Evolutionary conservation across 2,329 filamentous ascomycete species (phyloP).

Genomic region (Apiospora rasikravindrae): DNA sequence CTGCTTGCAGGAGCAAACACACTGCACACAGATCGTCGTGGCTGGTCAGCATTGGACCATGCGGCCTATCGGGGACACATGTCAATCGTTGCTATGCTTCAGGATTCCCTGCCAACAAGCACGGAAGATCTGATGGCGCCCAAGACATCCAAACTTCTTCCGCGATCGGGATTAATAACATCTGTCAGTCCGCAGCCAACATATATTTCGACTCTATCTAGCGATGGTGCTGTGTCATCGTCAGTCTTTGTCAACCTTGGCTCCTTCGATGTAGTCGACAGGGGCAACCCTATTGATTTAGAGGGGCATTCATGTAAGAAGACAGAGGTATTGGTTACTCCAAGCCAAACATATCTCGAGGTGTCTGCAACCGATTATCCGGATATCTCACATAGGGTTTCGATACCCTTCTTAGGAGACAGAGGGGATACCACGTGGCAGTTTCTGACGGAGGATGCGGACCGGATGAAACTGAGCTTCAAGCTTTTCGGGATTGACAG

Average conservation of each 20-base stretch:
- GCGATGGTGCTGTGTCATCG: background rate
- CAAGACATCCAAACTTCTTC: background rate
- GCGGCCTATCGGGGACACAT: slow-evolving; percentile 24
- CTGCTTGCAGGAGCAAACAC: slow-evolving; percentile 19
- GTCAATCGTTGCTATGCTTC: slow-evolving; percentile 18
- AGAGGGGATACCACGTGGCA: slow-evolving; percentile 20
- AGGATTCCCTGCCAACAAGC: background rate
- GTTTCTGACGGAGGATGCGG: slow-evolving; percentile 19
- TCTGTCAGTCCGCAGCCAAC: background rate
- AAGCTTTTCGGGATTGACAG: slow-evolving; percentile 17
- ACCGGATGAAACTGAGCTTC: slow-evolving; percentile 20
- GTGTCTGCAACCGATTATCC: background rate
- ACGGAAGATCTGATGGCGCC: background rate
- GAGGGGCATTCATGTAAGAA: background rate
- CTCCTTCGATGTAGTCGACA: slow-evolving; percentile 20
- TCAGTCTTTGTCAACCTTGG: slow-evolving; percentile 23
- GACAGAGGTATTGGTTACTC: no score
- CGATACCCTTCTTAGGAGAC: slow-evolving; percentile 20
- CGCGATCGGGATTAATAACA: background rate
- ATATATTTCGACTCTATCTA: background rate
- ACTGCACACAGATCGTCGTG: slow-evolving; percentile 15
- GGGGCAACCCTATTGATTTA: background rate
- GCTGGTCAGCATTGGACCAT: slow-evolving; percentile 25
- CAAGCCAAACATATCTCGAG: background rate
- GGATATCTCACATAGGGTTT: slow-evolving; percentile 12